Percentiles rank a stretch among this genome's conserved stretches.
Evolutionary conservation across 306 rosid genomes (phyloP).

Genomic region (Lithocarpus polystachyus): DNA sequence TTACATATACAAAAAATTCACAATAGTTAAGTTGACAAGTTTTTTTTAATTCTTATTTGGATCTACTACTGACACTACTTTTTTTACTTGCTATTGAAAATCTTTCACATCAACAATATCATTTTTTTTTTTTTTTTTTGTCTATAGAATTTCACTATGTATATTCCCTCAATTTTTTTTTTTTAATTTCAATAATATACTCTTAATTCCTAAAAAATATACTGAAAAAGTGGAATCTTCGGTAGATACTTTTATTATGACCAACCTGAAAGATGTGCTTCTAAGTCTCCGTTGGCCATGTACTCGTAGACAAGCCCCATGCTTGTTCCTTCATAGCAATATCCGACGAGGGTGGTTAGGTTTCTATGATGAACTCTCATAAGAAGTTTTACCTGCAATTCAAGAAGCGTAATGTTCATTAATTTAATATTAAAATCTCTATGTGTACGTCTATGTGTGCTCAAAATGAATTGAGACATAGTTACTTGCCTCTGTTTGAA

Average conservation of each 20-base stretch:
- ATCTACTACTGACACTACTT: not conserved
- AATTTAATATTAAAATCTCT: not conserved
- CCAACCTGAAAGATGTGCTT: slow-evolving; percentile 38
- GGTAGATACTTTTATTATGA: not conserved
- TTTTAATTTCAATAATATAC: too few species aligned
- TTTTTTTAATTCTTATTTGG: too few species aligned
- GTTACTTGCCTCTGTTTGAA: slow-evolving; percentile 49
- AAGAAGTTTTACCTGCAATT: slow-evolving; percentile 26
- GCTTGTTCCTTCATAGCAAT: slow-evolving; percentile 27
- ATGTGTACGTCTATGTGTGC: too few species aligned
- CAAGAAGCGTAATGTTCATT: not conserved
- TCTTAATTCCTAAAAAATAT: too few species aligned
- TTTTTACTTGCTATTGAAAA: not conserved
- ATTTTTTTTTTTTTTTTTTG: too few species aligned
- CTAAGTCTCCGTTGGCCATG: slow-evolving; percentile 39
- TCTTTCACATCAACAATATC: too few species aligned
- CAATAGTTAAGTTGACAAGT: accelerated
- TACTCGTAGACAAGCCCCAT: slow-evolving; percentile 35
- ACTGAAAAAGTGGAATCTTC: not conserved
- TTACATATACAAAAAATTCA: too few species aligned
- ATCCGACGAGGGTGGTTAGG: slow-evolving; percentile 34
- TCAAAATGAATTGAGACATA: not conserved
- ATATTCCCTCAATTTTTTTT: too few species aligned
- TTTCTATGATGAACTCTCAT: slow-evolving; percentile 38
- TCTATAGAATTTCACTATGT: too few species aligned